These are phyloP conservation scores for Tephrocybe sp. DNA, from an alignment of 768 basidiomycete genomes.

Conservation along the genomic window DNA sequence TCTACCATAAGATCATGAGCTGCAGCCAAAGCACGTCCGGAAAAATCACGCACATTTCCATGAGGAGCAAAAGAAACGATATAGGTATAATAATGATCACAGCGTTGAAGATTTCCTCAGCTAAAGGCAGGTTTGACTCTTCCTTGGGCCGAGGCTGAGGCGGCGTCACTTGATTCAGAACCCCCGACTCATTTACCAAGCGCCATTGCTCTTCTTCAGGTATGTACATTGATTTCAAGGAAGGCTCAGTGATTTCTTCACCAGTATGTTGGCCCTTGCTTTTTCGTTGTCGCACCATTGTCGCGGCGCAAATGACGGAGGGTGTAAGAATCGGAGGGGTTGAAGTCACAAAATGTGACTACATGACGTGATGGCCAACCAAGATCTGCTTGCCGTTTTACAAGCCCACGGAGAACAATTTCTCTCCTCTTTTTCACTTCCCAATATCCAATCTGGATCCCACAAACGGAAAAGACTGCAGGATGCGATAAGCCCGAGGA, in stretches of 20 bases:
- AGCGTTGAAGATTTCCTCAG: constrained; percentile 71
- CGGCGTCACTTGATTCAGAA: constrained; percentile 39
- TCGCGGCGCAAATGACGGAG: not conserved
- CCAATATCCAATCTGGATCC: constrained; percentile 8
- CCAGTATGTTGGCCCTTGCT: constrained; percentile 15
- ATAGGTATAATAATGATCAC: constrained; percentile 68
- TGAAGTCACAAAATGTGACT: constrained; percentile 8
- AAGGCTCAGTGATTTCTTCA: not conserved
- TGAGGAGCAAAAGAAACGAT: constrained; percentile 70
- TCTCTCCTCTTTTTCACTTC: constrained; percentile 37
- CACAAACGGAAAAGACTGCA: constrained; percentile 24
- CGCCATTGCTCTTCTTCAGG: constrained; percentile 79
- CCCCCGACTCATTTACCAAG: constrained; percentile 62
- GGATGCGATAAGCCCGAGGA: constrained; percentile 14
- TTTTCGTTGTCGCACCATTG: constrained; percentile 29
- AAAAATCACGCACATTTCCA: constrained; percentile 72
- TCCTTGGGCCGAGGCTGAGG: constrained; percentile 29
- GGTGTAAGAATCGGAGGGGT: not conserved
- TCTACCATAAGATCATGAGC: constrained; percentile 32
- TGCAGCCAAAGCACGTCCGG: not conserved
- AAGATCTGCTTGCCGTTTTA: constrained; percentile 39
- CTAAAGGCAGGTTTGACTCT: constrained; percentile 41
- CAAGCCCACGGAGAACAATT: constrained; percentile 48
- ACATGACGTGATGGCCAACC: constrained; percentile 18
- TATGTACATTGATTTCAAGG: constrained; percentile 40